Evolutionary conservation across 1,139 yeast genomes (phyloP).

Genomic region (Yamadazyma buinensis): DNA sequence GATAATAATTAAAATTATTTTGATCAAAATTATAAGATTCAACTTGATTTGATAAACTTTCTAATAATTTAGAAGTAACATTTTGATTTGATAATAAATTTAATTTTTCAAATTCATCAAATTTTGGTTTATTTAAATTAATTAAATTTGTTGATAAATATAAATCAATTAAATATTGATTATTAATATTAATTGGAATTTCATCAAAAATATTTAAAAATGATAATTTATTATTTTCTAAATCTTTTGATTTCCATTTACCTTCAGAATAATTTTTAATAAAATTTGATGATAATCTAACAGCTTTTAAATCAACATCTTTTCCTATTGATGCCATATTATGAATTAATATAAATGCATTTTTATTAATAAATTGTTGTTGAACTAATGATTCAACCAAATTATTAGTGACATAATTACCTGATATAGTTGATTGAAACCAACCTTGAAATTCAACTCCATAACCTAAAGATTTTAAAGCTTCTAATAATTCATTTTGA

Average conservation of each 20-base stretch:
- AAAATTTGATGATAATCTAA: slow-evolving; percentile 63
- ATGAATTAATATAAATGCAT: slow-evolving; percentile 65
- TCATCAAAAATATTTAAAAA: slow-evolving; percentile 71
- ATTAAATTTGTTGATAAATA: slow-evolving; percentile 24
- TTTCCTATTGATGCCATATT: slow-evolving; percentile 68
- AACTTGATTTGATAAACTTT: slow-evolving; percentile 67
- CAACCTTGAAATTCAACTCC: slow-evolving; percentile 80
- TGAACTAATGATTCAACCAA: slow-evolving; percentile 65
- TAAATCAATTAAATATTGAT: slow-evolving; percentile 43
- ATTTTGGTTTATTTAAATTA: slow-evolving; percentile 10
- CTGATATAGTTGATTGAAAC: slow-evolving; percentile 71
- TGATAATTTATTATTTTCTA: slow-evolving; percentile 59
- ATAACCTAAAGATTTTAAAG: slow-evolving; percentile 55
- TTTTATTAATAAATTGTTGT: slow-evolving; percentile 62
- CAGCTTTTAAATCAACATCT: slow-evolving; percentile 65
- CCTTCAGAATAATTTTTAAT: slow-evolving; percentile 54
- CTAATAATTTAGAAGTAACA: slow-evolving; percentile 52
- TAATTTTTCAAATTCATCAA: slow-evolving; percentile 37
- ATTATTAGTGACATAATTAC: slow-evolving; percentile 64
- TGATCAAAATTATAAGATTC: slow-evolving; percentile 81
- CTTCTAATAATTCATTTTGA: slow-evolving; percentile 65
- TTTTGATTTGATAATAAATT: slow-evolving; percentile 44
- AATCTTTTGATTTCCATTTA: slow-evolving; percentile 63
- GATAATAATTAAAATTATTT: slow-evolving; percentile 79
- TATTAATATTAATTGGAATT: slow-evolving; percentile 61